Base-by-base conservation (phyloP, 495 filamentous ascomycete genomes). In the Bathelium albidoporum region DNA sequence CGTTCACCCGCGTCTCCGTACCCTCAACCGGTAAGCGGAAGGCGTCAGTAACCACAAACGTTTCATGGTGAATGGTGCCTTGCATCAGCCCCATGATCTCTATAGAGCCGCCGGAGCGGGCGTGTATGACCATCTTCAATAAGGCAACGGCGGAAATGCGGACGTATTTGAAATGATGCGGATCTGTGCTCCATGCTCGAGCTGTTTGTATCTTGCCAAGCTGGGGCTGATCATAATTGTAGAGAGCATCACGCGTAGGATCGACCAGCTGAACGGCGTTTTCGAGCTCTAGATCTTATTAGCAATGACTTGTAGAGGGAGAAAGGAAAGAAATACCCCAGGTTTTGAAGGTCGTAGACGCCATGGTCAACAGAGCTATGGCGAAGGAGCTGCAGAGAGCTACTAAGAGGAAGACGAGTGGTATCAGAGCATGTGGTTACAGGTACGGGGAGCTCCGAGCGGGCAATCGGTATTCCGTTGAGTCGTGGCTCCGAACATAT, bases 31-130 rank as follows among this genome's bases (percentile, higher is more conserved):
- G 95, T 52, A 99, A 81, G 1, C 91, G 85, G 75, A 96, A 94
- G 18, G 91, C 89, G 72, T 99, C 95, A 2, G 91, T 97, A 14
- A 99, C 88, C 55, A 99, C 85, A 70, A 99, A 87, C 2, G 90
- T 89, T 62, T 86, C 81, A 59, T 89, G 83, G 53, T 86, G 81
- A 34, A 96, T 89, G 71, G 95, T 94, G 43, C 95, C 95, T 76
- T 96, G 90, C 95, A 99, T 97, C 69, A 99, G 75, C 55, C 95
- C 95, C 95, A 99, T 99, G 52, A 99, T 82, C 75, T 99, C 95
- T 62, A 97, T 81, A 1, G 85, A 85, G 20, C 94, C 93, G 59
- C 95, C 95, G 0, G 89, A 89, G 24, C 95, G 88, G 1, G 95
- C 95, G 73, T 99, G 95, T 90, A 96, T 97, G 63, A 95, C 90